Conservation (phyloP, 805 yeast genomes). For the Torulaspora quercuum region DNA sequence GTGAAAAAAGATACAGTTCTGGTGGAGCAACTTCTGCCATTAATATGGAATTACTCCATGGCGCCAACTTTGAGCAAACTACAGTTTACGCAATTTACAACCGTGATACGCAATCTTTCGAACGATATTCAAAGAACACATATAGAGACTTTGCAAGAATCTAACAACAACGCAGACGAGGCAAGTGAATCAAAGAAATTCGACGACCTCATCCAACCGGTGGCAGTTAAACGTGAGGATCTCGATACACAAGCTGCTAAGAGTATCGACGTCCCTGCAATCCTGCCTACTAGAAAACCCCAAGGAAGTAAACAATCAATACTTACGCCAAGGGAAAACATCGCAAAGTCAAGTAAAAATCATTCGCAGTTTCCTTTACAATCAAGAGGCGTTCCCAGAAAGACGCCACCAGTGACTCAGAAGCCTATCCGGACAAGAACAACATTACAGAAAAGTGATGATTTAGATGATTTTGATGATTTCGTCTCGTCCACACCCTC, state of each 20-base stretch:
- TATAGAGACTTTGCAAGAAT: constrained; percentile 33
- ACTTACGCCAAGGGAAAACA: constrained; percentile 5
- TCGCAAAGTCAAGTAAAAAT: neutral
- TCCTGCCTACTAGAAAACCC: constrained; percentile 25
- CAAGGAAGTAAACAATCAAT: constrained; percentile 8
- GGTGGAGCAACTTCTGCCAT: constrained; percentile 54
- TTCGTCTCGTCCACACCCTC: constrained; percentile 29
- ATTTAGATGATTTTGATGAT: constrained; percentile 34
- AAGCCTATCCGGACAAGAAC: constrained; percentile 9
- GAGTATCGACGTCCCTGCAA: constrained; percentile 25
- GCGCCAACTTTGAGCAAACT: constrained; percentile 41
- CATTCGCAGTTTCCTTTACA: neutral
- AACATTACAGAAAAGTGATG: constrained; percentile 19
- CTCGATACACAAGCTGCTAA: constrained; percentile 27
- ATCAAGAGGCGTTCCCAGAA: constrained; percentile 4
- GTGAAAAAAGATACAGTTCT: constrained; percentile 48
- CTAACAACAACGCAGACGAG: constrained; percentile 24
- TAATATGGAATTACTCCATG: constrained; percentile 49
- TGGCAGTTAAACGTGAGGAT: constrained; percentile 18
- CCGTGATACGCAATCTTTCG: constrained; percentile 42
- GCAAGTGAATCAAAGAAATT: constrained; percentile 27
- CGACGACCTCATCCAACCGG: constrained; percentile 25
- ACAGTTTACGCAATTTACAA: constrained; percentile 43
- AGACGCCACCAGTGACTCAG: constrained; percentile 1
- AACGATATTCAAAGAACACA: constrained; percentile 45